These are phyloP conservation scores for Cutaneotrichosporon sp. DNA, from an alignment of 1,284 basidiomycete species.

Conservation along the genomic window DNA sequence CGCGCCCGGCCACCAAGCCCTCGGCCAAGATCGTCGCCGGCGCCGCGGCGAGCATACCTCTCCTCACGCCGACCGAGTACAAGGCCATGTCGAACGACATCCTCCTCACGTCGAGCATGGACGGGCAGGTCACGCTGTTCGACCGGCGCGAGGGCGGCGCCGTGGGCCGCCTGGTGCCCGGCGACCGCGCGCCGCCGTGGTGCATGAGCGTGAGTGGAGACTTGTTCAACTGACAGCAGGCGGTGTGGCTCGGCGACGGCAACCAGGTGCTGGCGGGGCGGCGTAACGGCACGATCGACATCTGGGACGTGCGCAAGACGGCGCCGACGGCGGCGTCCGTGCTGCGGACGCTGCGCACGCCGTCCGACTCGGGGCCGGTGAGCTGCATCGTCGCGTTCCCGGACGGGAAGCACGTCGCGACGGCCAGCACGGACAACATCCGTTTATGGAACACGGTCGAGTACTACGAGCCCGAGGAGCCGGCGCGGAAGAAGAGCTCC, in stretches of 20 bases:
- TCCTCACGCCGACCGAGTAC: constrained; percentile 64
- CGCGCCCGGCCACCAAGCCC: constrained; percentile 15
- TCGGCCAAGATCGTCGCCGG: constrained; percentile 11
- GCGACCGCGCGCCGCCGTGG: constrained; percentile 91
- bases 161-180: constrained; percentile 81
- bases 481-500: constrained; percentile 58
- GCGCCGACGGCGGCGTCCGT: constrained; percentile 65
- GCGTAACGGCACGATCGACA: constrained; percentile 85
- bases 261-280: constrained; percentile 87
- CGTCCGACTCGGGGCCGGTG: constrained; percentile 84
- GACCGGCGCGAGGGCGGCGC: constrained; percentile 65
- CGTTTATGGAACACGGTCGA: constrained; percentile 90
- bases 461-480: constrained; percentile 63
- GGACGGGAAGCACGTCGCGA: constrained; percentile 84
- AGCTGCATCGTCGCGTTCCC: constrained; percentile 88
- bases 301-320: constrained; percentile 85
- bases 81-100: constrained; percentile 75
- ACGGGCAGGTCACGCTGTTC: constrained; percentile 91
- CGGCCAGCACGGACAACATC: constrained; percentile 90
- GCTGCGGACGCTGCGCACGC: constrained; percentile 79
- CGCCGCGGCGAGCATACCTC: constrained; percentile 31
- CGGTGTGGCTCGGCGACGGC: constrained; percentile 91
- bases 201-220: constrained; percentile 79
- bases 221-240: constrained; percentile 62
- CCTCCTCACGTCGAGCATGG: constrained; percentile 84